phyloP scores from a whole-genome alignment of 495 filamentous ascomycete genomes.

The Lasiosphaeria hispida region DNA sequence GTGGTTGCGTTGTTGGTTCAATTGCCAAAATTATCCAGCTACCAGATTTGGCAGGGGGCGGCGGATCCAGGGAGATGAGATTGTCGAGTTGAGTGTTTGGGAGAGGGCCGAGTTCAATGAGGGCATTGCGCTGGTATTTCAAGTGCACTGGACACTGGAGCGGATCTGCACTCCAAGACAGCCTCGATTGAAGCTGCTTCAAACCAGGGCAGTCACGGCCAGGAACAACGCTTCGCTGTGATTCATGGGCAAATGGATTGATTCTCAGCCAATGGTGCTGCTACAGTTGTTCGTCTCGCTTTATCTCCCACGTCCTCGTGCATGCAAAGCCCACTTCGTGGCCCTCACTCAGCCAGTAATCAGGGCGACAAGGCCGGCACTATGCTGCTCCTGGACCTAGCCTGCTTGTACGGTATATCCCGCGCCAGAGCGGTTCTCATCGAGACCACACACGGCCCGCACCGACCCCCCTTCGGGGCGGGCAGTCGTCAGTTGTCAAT shows the following conservation, averaged over 20 bases:
- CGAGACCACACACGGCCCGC: background rate
- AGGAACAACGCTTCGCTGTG: background rate
- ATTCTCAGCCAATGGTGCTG: slow-evolving; percentile 19
- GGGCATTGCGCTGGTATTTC: too few relatives aligned
- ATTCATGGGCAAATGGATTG: slow-evolving; percentile 3
- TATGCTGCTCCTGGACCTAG: slow-evolving; percentile 19
- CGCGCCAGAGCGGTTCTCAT: background rate
- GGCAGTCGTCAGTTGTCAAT: slow-evolving; percentile 9
- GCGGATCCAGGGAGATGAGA: too few relatives aligned
- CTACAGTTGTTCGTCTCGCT: slow-evolving; percentile 22
- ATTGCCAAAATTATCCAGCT: too few relatives aligned
- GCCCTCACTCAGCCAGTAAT: slow-evolving; percentile 24
- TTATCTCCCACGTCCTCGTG: slow-evolving; percentile 5
- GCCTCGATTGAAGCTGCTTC: too few relatives aligned
- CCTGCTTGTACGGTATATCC: background rate
- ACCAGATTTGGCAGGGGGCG: too few relatives aligned
- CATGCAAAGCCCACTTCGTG: slow-evolving; percentile 20
- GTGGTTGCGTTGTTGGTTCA: background rate
- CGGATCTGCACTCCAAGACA: too few relatives aligned
- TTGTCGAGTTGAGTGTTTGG: too few relatives aligned
- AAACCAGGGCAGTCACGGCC: too few relatives aligned
- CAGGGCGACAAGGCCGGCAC: slow-evolving; percentile 1
- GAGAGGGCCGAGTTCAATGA: too few relatives aligned
- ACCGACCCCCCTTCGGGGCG: background rate
- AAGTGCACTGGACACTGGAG: too few relatives aligned